A percentile compares a stretch with the other conserved stretches of the same genome.
These are phyloP conservation scores for Oryza nivara DNA, from an alignment of 176 grass and related monocot species.

Conservation along the genomic window DNA sequence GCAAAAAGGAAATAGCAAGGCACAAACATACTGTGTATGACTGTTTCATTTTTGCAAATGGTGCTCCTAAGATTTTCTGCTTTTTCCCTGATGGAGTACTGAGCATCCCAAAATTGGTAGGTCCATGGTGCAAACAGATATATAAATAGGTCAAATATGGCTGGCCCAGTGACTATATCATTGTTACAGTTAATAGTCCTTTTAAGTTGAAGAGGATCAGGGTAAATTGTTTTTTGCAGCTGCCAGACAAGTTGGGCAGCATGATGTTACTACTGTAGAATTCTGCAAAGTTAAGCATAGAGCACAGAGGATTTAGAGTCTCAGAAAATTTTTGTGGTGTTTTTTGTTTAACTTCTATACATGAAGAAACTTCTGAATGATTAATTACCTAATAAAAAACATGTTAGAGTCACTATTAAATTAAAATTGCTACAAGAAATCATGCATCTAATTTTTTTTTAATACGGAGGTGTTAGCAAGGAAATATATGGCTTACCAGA, in stretches of 20 bases:
- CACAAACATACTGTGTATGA: not conserved
- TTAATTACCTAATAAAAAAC: constrained; percentile 13
- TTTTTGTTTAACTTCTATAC: not conserved
- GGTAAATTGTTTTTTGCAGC: not conserved
- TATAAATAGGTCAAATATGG: constrained; percentile 7
- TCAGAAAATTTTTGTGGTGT: not conserved
- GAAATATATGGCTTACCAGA: constrained; percentile 67
- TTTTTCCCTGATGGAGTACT: constrained; percentile 15
- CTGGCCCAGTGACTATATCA: not conserved
- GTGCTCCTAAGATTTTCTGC: not conserved
- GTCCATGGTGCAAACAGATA: constrained; percentile 24
- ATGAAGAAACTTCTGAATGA: not conserved
- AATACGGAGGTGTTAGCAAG: not conserved
- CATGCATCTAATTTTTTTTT: not conserved
- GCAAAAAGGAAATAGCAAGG: not conserved
- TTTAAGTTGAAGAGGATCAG: constrained; percentile 7
- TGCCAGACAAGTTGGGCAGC: constrained; percentile 3
- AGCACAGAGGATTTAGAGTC: not conserved
- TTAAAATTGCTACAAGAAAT: constrained; percentile 1
- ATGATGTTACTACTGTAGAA: not conserved
- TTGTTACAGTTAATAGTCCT: not conserved
- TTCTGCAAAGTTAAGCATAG: constrained; percentile 14
- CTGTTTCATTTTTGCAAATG: constrained; percentile 4
- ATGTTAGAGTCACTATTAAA: not conserved
- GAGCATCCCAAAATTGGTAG: not conserved